These are phyloP conservation scores for Cercospora sesami DNA, from an alignment of 2,329 filamentous ascomycete species.

Conservation along the genomic window DNA sequence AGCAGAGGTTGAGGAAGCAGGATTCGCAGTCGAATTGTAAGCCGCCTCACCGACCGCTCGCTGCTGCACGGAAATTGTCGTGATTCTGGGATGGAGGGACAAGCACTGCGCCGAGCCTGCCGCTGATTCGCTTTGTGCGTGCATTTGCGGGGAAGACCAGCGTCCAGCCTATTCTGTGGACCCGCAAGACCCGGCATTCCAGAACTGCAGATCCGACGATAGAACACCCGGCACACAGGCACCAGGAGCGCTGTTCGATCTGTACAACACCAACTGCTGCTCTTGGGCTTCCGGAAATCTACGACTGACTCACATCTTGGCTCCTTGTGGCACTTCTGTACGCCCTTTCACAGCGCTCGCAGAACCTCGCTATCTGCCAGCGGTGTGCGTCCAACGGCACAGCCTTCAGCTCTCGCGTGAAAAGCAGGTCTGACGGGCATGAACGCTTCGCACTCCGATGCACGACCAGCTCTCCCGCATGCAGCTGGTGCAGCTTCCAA, in stretches of 20 bases:
- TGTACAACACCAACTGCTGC: background rate
- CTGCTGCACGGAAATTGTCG: constrained; percentile 1
- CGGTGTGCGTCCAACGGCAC: background rate
- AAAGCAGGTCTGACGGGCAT: background rate
- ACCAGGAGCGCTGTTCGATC: background rate
- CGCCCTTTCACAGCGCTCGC: background rate
- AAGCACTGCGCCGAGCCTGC: background rate
- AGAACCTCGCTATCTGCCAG: background rate
- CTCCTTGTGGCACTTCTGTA: background rate
- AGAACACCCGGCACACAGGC: background rate
- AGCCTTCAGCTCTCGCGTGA: background rate
- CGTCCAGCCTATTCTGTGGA: background rate
- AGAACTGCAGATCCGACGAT: constrained; percentile 3
- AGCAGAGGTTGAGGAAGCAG: background rate
- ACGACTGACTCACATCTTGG: background rate
- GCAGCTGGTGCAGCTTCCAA: background rate
- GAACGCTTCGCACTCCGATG: constrained; percentile 3
- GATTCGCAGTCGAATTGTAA: background rate
- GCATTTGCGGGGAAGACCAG: constrained; percentile 4
- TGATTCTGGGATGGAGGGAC: background rate
- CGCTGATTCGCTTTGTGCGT: background rate
- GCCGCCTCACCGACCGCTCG: background rate
- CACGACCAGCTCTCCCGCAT: background rate
- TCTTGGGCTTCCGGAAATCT: background rate
- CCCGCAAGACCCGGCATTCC: background rate